Evolutionary conservation across 2,329 filamentous ascomycete species (phyloP), one percentile per base, ranked within the genome.

Genomic region (Claviceps paspali): DNA sequence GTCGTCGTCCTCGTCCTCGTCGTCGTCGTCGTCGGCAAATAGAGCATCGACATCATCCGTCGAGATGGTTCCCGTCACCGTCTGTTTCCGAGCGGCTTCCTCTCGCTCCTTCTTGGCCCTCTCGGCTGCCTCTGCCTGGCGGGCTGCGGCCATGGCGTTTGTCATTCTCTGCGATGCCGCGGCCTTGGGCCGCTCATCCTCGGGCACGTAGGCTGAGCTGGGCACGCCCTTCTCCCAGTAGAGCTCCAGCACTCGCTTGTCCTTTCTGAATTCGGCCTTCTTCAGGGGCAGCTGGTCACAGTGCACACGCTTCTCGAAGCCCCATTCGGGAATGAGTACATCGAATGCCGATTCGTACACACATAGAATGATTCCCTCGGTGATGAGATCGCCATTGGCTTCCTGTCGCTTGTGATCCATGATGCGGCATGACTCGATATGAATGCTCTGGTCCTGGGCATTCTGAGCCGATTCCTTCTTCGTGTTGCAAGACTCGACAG

Each of bases 181-280:
- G 35, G 82, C 78, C 68, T 91, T 92, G 38, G 87, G 87, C 40
- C 87, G 81, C 65, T 98, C 91, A 54, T 98, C 91, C 55, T 98
- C 91, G 3, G 91, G 91, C 36, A 98, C 80, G 50, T 92, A 98
- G 2, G 87, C 83, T 30, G 88, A 95, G 44, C 87, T 96, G 21
- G 88, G 85, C 6, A 96, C 86, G 33, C 91, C 91, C 73, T 96
- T 98, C 76, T 98, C 91, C 91, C 91, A 98, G 69, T 95, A 98
- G 12, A 98, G 73, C 62, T 98, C 91, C 33, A 98, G 70, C 22
- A 96, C 76, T 39, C 91, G 78, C 64, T 87, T 84, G 56, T 93
- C 86, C 70, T 96, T 96, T 60, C 92, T 79, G 63, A 91, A 98
- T 56, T 98, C 91, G n/a, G 91, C 91, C 70, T 98, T 98, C 73